Evolutionary conservation across 768 basidiomycete species (phyloP).

Genomic region (Exidia glandulosa): DNA sequence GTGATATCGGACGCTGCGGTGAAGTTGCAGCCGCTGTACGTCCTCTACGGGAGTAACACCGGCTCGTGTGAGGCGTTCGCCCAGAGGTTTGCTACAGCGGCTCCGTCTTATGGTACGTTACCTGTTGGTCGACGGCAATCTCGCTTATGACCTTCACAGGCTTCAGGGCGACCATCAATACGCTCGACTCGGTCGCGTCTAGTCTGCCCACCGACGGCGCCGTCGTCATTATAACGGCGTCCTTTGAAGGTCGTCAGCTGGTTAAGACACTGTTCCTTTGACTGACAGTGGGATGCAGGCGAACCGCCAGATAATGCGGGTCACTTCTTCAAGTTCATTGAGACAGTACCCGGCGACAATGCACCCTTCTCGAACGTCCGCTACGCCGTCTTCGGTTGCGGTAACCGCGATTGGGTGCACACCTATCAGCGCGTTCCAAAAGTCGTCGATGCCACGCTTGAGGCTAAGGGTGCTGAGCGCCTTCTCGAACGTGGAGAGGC

Average conservation of each 20-base stretch:
- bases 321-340: constrained; percentile 28
- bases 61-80: constrained; percentile 40
- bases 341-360: neutral
- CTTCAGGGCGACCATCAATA: constrained; percentile 27
- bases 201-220: constrained; percentile 33
- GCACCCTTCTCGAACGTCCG: neutral
- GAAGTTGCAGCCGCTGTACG: constrained; percentile 19
- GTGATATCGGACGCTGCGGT: neutral
- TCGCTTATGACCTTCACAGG: constrained; percentile 16
- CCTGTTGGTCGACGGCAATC: neutral
- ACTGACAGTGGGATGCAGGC: constrained; percentile 13
- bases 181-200: constrained; percentile 28
- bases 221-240: constrained; percentile 34
- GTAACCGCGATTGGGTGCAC: constrained; percentile 13
- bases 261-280: neutral
- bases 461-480: constrained; percentile 6
- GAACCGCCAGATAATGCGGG: constrained; percentile 40
- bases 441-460: constrained; percentile 9
- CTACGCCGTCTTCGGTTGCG: constrained; percentile 15
- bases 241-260: constrained; percentile 29
- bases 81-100: constrained; percentile 30
- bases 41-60: constrained; percentile 36
- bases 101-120: constrained; percentile 24
- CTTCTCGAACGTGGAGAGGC: constrained; percentile 9
- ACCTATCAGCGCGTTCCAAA: constrained; percentile 13